These are phyloP conservation scores for Penicillium expansum DNA, from an alignment of 2,329 filamentous ascomycete species.

Conservation along the genomic window DNA sequence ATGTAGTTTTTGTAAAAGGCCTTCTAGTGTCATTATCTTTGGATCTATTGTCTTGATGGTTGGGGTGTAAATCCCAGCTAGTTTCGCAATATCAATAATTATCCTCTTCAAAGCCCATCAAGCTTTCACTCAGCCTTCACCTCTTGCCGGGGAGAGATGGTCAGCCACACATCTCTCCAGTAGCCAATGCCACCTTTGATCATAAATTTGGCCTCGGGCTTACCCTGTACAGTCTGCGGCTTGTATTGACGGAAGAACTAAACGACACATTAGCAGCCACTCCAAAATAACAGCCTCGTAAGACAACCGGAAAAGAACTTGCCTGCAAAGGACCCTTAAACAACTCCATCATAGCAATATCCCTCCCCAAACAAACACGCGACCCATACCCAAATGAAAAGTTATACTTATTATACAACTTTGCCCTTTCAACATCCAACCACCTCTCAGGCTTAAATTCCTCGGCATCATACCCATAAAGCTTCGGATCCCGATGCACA, in stretches of 20 bases:
- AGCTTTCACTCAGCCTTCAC: conserved; percentile 11
- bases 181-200: conserved; percentile 36
- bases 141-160: conserved; percentile 27
- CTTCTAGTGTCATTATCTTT: not conserved
- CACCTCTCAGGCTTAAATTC: conserved; percentile 44
- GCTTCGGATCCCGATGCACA: conserved; percentile 44
- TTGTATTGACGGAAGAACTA: conserved; percentile 35
- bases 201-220: conserved; percentile 29
- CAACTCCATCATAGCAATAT: conserved; percentile 55
- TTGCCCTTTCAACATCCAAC: conserved; percentile 39
- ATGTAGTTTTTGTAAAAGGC: not conserved
- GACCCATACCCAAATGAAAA: conserved; percentile 53
- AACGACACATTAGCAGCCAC: conserved; percentile 2
- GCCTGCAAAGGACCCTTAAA: conserved; percentile 46
- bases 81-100: not conserved
- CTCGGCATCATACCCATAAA: conserved; percentile 45
- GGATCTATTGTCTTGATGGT: not conserved
- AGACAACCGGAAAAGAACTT: not conserved
- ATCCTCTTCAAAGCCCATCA: not conserved
- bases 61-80: too few species aligned
- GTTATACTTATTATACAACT: conserved; percentile 48
- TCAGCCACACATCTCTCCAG: conserved; percentile 35
- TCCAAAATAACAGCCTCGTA: not conserved
- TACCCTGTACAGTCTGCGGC: conserved; percentile 20
- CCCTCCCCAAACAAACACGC: conserved; percentile 49